phyloP scores from a whole-genome alignment of 2,329 filamentous ascomycete species.

The Basipetospora chlamydospora region DNA sequence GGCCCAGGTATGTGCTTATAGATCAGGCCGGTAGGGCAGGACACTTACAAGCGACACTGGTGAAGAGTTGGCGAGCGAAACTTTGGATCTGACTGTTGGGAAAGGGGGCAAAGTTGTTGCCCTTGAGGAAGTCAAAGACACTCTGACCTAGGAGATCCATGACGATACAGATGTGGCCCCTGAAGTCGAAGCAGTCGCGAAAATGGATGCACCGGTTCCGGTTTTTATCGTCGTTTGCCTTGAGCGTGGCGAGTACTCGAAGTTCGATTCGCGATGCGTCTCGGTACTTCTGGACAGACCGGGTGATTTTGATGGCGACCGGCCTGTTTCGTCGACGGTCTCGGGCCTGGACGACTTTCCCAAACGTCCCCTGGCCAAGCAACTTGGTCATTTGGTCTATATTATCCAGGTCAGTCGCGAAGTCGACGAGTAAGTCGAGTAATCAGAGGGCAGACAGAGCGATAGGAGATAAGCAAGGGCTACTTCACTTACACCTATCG shows the following conservation, averaged over 20 bases:
- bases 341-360: slow-evolving; percentile 92
- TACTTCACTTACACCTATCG: slow-evolving; percentile 79
- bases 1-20: too few species aligned
- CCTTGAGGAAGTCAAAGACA: slow-evolving; percentile 96
- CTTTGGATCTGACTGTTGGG: slow-evolving; percentile 97
- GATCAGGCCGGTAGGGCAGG: too few species aligned
- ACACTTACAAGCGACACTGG: slow-evolving; percentile 95
- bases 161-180: slow-evolving; percentile 85
- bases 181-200: slow-evolving; percentile 91
- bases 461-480: too few species aligned
- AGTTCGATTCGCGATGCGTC: slow-evolving; percentile 93
- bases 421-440: too few species aligned
- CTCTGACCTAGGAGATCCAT: slow-evolving; percentile 77
- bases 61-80: slow-evolving; percentile 89
- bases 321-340: slow-evolving; percentile 62
- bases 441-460: too few species aligned
- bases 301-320: slow-evolving; percentile 95
- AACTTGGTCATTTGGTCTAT: slow-evolving; percentile 81
- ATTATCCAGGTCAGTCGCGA: too few species aligned
- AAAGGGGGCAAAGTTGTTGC: slow-evolving; percentile 89
- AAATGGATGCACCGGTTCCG: slow-evolving; percentile 94
- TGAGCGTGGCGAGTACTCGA: slow-evolving; percentile 78
- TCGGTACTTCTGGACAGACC: slow-evolving; percentile 94
- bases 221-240: slow-evolving; percentile 82
- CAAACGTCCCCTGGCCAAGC: slow-evolving; percentile 92